Conservation (phyloP, 2,329 filamentous ascomycete species). For the Peltaster fructicola region DNA sequence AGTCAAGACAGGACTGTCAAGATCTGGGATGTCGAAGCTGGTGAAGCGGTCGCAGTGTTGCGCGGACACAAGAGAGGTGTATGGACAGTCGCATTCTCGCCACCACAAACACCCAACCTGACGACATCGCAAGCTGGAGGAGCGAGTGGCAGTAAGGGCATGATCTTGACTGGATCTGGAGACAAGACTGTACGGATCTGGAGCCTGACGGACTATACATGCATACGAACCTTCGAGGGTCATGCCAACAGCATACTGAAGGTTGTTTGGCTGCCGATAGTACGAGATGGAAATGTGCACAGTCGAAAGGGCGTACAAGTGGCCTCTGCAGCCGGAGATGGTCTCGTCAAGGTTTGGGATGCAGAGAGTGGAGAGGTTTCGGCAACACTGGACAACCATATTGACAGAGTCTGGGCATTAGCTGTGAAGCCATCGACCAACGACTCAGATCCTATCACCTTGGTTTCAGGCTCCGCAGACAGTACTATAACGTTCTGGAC, state of each 20-base stretch:
- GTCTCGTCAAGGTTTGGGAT: conserved; percentile 93
- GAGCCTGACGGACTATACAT: conserved; percentile 83
- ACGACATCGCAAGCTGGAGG: conserved; percentile 44
- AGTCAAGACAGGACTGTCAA: conserved; percentile 96
- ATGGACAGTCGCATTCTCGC: conserved; percentile 86
- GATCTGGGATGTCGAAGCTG: conserved; percentile 82
- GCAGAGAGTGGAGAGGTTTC: conserved; percentile 68
- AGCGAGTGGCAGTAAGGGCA: conserved; percentile 55
- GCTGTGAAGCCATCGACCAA: conserved; percentile 43
- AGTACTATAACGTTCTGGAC: conserved; percentile 91
- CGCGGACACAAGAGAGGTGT: conserved; percentile 87
- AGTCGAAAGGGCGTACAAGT: conserved; percentile 49
- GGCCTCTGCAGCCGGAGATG: conserved; percentile 80
- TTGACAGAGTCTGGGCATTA: conserved; percentile 86
- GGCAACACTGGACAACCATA: conserved; percentile 88
- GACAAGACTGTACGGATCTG: conserved; percentile 95
- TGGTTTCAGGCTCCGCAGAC: conserved; percentile 84
- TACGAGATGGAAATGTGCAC: conserved; percentile 18
- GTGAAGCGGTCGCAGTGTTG: conserved; percentile 79
- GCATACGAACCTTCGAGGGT: conserved; percentile 83
- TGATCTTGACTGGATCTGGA: conserved; percentile 78
- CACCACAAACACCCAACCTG: conserved; percentile 55
- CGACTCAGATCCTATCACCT: conserved; percentile 14
- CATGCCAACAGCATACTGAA: conserved; percentile 93
- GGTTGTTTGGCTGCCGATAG: conserved; percentile 62